Evolutionary conservation across 345 rosid genomes (phyloP).

Genomic region (Durio zibethinus): DNA sequence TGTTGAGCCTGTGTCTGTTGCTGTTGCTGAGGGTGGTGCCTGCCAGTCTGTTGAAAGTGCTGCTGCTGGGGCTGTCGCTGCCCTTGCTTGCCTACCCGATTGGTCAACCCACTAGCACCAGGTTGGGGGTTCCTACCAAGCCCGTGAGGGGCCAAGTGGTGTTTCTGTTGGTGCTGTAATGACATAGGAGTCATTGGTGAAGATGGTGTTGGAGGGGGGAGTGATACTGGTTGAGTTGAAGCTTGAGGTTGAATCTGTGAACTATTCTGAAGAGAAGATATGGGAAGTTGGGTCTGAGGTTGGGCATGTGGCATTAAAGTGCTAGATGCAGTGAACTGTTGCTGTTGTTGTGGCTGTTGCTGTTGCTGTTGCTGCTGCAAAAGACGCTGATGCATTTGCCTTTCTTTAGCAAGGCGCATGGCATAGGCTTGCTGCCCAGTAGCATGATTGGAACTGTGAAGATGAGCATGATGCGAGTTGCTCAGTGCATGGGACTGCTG

Average conservation of each 20-base stretch:
- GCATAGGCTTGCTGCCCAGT: constrained; percentile 71
- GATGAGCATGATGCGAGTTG: constrained; percentile 64
- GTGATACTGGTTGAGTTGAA: constrained; percentile 51
- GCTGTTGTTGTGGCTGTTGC: constrained; percentile 29
- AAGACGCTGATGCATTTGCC: constrained; percentile 70
- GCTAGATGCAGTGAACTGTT: constrained; percentile 60
- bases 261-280: constrained; percentile 67
- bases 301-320: constrained; percentile 58
- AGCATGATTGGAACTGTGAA: constrained; percentile 62
- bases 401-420: constrained; percentile 56
- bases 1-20: constrained; percentile 60
- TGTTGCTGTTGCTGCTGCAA: constrained; percentile 55
- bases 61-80: constrained; percentile 64
- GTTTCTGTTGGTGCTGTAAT: constrained; percentile 59
- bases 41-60: constrained; percentile 77
- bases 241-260: constrained; percentile 65
- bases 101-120: constrained; percentile 52
- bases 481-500: constrained; percentile 61
- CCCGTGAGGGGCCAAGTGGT: constrained; percentile 58
- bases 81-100: constrained; percentile 81
- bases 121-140: constrained; percentile 53
- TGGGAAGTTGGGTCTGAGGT: constrained; percentile 62
- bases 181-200: constrained; percentile 58
- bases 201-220: constrained; percentile 46
- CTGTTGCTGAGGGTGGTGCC: constrained; percentile 86